Evolutionary conservation across 306 rosid species (phyloP).

Genomic region (Carpinus viminea): DNA sequence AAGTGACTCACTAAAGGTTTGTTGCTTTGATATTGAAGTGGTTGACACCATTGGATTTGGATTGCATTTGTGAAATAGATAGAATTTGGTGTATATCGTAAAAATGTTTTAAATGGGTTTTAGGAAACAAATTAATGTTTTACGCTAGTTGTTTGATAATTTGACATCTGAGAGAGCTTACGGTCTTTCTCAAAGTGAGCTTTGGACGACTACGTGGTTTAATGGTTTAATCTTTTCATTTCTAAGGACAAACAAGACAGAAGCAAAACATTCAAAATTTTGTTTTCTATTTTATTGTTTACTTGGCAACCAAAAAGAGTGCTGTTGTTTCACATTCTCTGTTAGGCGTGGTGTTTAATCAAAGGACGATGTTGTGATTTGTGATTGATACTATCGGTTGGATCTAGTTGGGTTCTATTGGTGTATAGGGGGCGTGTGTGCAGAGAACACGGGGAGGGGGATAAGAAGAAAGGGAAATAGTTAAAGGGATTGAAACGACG

Average conservation of each 20-base stretch:
- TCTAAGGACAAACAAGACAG: not conserved
- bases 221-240: not conserved
- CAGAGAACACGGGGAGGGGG: too few species aligned
- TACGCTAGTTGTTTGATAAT: not conserved
- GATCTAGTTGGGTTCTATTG: not conserved
- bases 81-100: not conserved
- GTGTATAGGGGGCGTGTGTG: too few species aligned
- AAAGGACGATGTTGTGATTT: not conserved
- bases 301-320: not conserved
- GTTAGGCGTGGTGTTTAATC: not conserved
- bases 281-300: not conserved
- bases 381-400: too few species aligned
- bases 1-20: not conserved
- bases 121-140: not conserved
- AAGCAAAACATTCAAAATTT: not conserved
- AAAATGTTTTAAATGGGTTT: not conserved
- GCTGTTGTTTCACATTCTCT: not conserved
- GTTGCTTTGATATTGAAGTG: conserved; percentile 1
- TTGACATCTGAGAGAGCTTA: not conserved
- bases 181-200: not conserved
- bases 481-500: too few species aligned
- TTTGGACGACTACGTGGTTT: not conserved
- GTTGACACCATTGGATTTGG: not conserved
- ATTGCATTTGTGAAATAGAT: not conserved
- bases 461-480: too few species aligned